Evolutionary conservation across 164 flowering plant genomes (phyloP), one percentile per base, ranked within the genome.

Genomic region (Sedum album): DNA sequence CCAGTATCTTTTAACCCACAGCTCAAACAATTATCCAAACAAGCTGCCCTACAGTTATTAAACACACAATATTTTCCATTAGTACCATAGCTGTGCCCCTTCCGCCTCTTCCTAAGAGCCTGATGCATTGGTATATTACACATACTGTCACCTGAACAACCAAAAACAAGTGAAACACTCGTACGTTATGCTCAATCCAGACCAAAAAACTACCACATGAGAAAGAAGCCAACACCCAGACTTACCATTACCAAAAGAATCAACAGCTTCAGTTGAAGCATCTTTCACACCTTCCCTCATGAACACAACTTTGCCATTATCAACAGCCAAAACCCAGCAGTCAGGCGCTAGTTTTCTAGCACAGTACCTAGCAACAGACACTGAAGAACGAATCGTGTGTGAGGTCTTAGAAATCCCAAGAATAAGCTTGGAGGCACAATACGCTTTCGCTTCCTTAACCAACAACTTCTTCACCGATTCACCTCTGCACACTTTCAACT

Each of bases 361-460:
- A 66, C 88, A 86, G 49, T 78, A 81, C 69, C 82, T 86, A 17
- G 90, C 90, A n/a, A 82, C 76, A 0, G 85, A 77, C 6, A 68
- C 76, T 7, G 84, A 74, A n/a, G 86, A 81, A 30, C 81, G 71
- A 36, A 83, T 75, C 26, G 67, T 57, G 30, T 78, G 82, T 41
- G 31, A 75, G 1, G 65, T 55, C 48, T 64, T 75, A 14, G 84
- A 77, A 60, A 75, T 71, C 26, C 90, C 88, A n/a, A 86, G 71
- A 60, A 86, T 72, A 20, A 84, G 33, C 69, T 74, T 77, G n/a
- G 76, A 74, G 2, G 74, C 81, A 5, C 65, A 73, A 70, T 69
- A 74, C 0, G 75, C 39, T 63, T 76, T 76, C 15, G 78, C 81
- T 73, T 82, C 85, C 55, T 51, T 66, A 7, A 78, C 81, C 6